Evolutionary conservation across 2,329 filamentous ascomycete species (phyloP).

Genomic region (Xylariaceae sp.): DNA sequence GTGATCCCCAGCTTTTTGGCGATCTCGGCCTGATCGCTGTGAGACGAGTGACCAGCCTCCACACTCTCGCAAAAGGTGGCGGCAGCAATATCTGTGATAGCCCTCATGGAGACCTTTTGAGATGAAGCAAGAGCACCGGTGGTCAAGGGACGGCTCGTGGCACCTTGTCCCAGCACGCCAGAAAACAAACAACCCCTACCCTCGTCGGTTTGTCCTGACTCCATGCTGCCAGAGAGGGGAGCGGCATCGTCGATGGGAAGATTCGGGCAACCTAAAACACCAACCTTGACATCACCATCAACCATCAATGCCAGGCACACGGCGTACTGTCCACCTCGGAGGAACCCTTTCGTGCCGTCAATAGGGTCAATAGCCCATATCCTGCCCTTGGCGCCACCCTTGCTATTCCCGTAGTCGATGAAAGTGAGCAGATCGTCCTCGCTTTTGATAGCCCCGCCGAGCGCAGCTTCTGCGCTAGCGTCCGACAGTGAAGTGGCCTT

Average conservation of each 20-base stretch:
- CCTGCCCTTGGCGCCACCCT: slow-evolving; percentile 68
- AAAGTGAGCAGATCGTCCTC: slow-evolving; percentile 64
- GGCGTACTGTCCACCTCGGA: slow-evolving; percentile 94
- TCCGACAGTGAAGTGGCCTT: slow-evolving; percentile 66
- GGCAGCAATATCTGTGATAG: slow-evolving; percentile 65
- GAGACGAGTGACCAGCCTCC: slow-evolving; percentile 86
- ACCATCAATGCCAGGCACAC: slow-evolving; percentile 90
- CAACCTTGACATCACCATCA: slow-evolving; percentile 89
- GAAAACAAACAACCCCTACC: slow-evolving; percentile 86
- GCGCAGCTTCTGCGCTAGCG: slow-evolving; percentile 56
- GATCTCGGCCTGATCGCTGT: slow-evolving; percentile 82
- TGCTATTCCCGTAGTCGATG: slow-evolving; percentile 64
- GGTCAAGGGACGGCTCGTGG: slow-evolving; percentile 70
- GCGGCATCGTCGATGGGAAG: slow-evolving; percentile 80
- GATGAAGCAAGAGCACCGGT: slow-evolving; percentile 48
- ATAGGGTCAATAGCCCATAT: slow-evolving; percentile 98
- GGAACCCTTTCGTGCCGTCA: slow-evolving; percentile 95
- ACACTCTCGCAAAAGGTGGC: slow-evolving; percentile 97
- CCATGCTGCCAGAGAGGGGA: slow-evolving; percentile 66
- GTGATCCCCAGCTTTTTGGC: slow-evolving; percentile 83
- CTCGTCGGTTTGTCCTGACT: slow-evolving; percentile 67
- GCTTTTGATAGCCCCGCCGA: slow-evolving; percentile 65
- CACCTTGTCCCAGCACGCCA: slow-evolving; percentile 73
- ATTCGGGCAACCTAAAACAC: slow-evolving; percentile 93
- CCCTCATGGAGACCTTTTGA: slow-evolving; percentile 73